Conservation (phyloP, 2,329 filamentous ascomycete genomes). For the Trematosphaeria pertusa region DNA sequence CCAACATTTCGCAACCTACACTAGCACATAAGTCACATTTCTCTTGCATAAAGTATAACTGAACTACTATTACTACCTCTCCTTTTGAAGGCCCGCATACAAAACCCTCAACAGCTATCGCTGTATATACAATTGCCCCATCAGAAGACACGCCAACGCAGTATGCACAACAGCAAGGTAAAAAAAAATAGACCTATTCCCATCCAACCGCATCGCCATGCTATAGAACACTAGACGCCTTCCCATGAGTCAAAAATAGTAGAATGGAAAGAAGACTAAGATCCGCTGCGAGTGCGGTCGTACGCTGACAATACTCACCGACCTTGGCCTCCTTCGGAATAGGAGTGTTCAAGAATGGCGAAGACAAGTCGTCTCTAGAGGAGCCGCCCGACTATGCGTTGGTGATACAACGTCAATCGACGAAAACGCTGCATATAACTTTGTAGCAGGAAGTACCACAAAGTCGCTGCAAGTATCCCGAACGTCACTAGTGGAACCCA, state of each 20-base stretch:
- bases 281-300: too few relatives aligned
- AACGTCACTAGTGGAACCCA: neutral
- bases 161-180: neutral
- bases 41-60: too few relatives aligned
- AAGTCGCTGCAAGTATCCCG: conserved; percentile 1
- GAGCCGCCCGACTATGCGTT: too few relatives aligned
- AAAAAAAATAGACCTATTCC: neutral
- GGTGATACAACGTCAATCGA: conserved; percentile 10
- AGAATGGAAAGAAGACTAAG: neutral
- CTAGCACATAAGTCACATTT: too few relatives aligned
- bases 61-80: too few relatives aligned
- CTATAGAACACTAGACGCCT: neutral
- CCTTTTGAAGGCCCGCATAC: neutral
- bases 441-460: conserved; percentile 10
- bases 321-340: too few relatives aligned
- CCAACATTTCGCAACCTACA: too few relatives aligned
- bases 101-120: neutral
- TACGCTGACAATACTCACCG: too few relatives aligned
- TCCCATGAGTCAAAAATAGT: neutral
- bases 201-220: neutral
- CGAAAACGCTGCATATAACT: conserved; percentile 11
- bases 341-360: too few relatives aligned
- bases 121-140: conserved; percentile 9
- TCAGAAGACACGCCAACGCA: neutral
- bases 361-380: too few relatives aligned